Evolutionary conservation across 2,329 filamentous ascomycete genomes (phyloP).

Genomic region (Trichophyton mentagrophytes): DNA sequence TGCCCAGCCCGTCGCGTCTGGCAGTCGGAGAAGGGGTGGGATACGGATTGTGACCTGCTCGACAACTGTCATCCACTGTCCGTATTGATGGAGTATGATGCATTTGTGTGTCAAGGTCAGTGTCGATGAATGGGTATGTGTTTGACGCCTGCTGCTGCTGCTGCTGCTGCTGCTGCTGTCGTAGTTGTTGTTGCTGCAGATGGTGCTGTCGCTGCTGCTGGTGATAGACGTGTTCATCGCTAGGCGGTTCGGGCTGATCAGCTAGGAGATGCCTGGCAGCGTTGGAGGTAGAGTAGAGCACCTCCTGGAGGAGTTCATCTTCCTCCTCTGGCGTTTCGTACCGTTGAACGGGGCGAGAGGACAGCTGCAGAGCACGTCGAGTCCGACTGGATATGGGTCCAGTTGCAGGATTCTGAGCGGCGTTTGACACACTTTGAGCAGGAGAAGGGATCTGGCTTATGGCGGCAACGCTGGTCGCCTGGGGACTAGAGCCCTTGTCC

Average conservation of each 20-base stretch:
- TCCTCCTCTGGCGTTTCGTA: conserved; percentile 96
- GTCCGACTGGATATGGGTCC: conserved; percentile 64
- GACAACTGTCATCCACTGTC: conserved; percentile 15
- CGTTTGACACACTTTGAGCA: conserved; percentile 23
- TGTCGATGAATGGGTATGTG: background rate
- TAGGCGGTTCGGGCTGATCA: background rate
- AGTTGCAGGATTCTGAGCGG: conserved; percentile 2
- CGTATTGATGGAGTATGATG: conserved; percentile 8
- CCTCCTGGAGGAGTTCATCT: conserved; percentile 88
- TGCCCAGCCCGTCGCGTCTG: conserved; percentile 51
- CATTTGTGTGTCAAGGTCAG: background rate
- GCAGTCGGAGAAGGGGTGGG: conserved; percentile 69
- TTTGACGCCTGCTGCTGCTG: background rate
- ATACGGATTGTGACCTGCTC: conserved; percentile 39
- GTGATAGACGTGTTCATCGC: conserved; percentile 7
- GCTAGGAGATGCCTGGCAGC: conserved; percentile 53
- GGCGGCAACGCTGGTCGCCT: conserved; percentile 12
- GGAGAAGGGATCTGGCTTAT: conserved; percentile 21
- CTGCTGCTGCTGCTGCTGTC: background rate
- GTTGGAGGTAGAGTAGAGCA: conserved; percentile 60
- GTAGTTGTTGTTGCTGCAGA: background rate
- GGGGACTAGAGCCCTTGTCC: conserved; percentile 24
- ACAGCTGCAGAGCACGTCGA: conserved; percentile 57
- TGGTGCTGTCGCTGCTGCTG: conserved; percentile 3
- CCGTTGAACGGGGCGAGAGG: conserved; percentile 60